Evolutionary conservation across 176 grass and related monocot genomes (phyloP), one percentile per base, ranked within the genome.

Genomic region (Miscanthus lutarioriparius): DNA sequence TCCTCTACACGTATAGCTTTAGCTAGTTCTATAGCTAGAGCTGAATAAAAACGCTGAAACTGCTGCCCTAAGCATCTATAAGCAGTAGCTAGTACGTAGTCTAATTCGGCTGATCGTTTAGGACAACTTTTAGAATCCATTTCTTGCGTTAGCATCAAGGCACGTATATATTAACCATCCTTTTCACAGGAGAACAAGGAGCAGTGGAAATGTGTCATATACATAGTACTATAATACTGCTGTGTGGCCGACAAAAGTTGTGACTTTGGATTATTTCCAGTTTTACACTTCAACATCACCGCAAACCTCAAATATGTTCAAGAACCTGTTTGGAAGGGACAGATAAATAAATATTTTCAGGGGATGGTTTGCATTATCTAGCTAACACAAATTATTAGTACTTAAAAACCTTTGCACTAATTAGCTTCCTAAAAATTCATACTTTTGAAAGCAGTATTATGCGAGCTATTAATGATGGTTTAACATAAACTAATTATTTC

Each of bases 131-230:
- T 78, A 58, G 83, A 90, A 90, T 90, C 17, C 76, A 82, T 82
- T 86, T 82, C 72, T 86, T 89, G 72, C 78, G 72, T 86, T 90
- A 58, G 27, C 78, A 73, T 65, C 78, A 86, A 82, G 78, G 86
- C 43, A 54, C 14, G 71, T 44, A 72, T 54, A 40, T 58, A 72
- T 54, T 66, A 82, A 86, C 79, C 78, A 78, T 8, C 67, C 83
- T 41, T 90, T 86, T 78, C 49, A 82, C 78, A 72, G 32, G 78
- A 40, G 54, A 56, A 66, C 27, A 7, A 7, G 20, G 20, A 44
- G 10, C 5, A 47, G 62, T 32, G 43, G 44, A 66, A 71, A 11
- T 59, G 58, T 44, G 73, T 44, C 56, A 28, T 49, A 73, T 75
- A 13, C 22, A 41, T 67, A 41, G 33, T 48, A 53, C 20, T 23